Percentiles rank a stretch among this genome's conserved stretches.
These are phyloP conservation scores for Nasturtium officinale DNA, from an alignment of 345 rosid genomes.

Conservation along the genomic window DNA sequence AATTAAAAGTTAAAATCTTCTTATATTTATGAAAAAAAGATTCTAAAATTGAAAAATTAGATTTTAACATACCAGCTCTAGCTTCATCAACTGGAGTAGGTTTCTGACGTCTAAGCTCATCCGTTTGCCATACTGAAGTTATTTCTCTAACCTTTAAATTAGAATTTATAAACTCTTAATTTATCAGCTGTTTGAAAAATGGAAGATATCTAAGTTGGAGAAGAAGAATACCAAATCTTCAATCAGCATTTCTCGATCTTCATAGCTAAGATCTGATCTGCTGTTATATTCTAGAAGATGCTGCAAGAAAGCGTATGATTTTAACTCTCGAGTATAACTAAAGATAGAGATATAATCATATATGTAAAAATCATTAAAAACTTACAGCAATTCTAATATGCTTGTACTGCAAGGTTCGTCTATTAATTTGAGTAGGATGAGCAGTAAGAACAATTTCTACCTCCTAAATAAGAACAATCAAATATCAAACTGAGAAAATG, in stretches of 20 bases:
- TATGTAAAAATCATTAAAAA: conserved; percentile 25
- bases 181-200: not conserved
- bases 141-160: conserved; percentile 72
- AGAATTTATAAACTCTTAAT: not conserved
- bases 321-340: conserved; percentile 18
- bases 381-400: conserved; percentile 94
- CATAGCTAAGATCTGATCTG: conserved; percentile 84
- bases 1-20: no score
- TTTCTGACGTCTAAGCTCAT: conserved; percentile 91
- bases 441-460: conserved; percentile 98
- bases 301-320: conserved; percentile 49
- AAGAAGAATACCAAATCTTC: conserved; percentile 81
- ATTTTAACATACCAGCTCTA: conserved; percentile 64
- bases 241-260: conserved; percentile 86
- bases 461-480: conserved; percentile 54
- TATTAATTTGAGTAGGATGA: conserved; percentile 96
- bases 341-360: conserved; percentile 13
- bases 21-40: no score
- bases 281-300: conserved; percentile 89
- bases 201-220: not conserved
- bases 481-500: not conserved
- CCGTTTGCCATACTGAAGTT: conserved; percentile 90
- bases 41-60: not conserved
- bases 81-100: conserved; percentile 96
- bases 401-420: conserved; percentile 93